Evolutionary conservation across 23 red algal genomes (phyloP), one percentile per base, ranked within the genome.

Genomic region (Gracilaria domingensis): DNA sequence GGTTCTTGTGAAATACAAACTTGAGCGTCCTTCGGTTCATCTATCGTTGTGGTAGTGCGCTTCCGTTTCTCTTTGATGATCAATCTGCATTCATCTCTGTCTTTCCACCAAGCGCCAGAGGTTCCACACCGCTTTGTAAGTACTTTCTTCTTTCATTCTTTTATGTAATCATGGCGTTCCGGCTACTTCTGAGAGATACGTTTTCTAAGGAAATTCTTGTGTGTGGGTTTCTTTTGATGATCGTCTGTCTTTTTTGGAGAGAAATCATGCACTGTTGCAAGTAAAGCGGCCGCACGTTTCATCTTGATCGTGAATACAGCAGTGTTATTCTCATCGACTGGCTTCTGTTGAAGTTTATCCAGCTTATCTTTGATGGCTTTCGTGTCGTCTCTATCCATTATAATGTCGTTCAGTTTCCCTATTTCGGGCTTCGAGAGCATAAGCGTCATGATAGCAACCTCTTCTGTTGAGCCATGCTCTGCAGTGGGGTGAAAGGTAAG

Each of bases 41-140:
- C 20, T 18, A 58, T 58, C 2, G 7, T 58, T 23, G 4, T 20
- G 2, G 2, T 5, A 4, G 16, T 4, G 16, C 55, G 55, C 23
- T 18, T n/a, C 12, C 20, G 35, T 47, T 55, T 64, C 14, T 60
- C 29, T 56, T 13, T 26, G 18, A 28, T n/a, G 2, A 58, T 58
- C 18, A 12, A 5, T n/a, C 54, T 26, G 51, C 8, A 86, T 55
- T 86, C 62, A 32, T 86, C 34, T 12, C 30, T 28, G 39, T 70
- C 82, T 24, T 70, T 47, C 20, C 26, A 86, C 82, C 82, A 86
- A 42, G 71, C 61, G 20, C 82, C 82, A 25, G n/a, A 24, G 53
- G 44, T 40, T 20, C 62, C 60, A 12, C 82, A 86, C 9, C 45
- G n/a, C 39, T n/a, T 45, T 28, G 30, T 30, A 86, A 34, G 37